Evolutionary conservation across 768 basidiomycete species (phyloP), one percentile per base, ranked within the genome.

Genomic region (Suillus subaureus): DNA sequence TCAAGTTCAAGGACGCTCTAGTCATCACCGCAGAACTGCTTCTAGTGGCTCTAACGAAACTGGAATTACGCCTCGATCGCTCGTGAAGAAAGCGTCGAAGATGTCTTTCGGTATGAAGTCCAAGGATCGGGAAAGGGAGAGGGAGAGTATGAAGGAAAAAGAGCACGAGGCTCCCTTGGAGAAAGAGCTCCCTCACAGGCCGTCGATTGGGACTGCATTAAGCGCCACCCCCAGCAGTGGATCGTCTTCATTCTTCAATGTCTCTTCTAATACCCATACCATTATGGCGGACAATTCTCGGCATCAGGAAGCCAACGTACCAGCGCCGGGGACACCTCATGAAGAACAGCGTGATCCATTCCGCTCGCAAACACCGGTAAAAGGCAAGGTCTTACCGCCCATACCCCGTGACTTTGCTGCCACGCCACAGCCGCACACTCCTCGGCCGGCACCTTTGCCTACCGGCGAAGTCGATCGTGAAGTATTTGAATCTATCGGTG

Each of bases 201-300:
- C 83, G 4, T 80, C 81, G 0, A 78, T 77, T 15, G 83, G 80
- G 21, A 83, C 82, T 4, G 82, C 80, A 7, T 75, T 91, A 65
- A 86, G 83, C 62, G 79, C 88, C n/a, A 90, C 87, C 5, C 85
- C 88, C 6, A 92, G 89, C 73, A 88, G 88, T 62, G 89, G 89
- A 28, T 93, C 91, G 0, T 93, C 92, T 3, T 93, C 92, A 4
- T 93, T 94, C 80, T 93, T 94, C 82, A 93, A 93, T 71, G 89
- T 92, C 35, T 82, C 88, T 7, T 85, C 88, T 6, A 83, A 84
- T 57, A 81, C 84, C 37, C 81, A 82, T 60, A 80, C 79, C 1
- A 70, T 79, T 3, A 74, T 78, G 23, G 75, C 75, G 5, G 83
- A 84, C 4, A 67, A 67, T 8, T 73, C 76, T 16, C 75, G 77